These are phyloP conservation scores for Catharanthus roseus DNA, from an alignment of 257 asterid genomes.

Conservation along the genomic window DNA sequence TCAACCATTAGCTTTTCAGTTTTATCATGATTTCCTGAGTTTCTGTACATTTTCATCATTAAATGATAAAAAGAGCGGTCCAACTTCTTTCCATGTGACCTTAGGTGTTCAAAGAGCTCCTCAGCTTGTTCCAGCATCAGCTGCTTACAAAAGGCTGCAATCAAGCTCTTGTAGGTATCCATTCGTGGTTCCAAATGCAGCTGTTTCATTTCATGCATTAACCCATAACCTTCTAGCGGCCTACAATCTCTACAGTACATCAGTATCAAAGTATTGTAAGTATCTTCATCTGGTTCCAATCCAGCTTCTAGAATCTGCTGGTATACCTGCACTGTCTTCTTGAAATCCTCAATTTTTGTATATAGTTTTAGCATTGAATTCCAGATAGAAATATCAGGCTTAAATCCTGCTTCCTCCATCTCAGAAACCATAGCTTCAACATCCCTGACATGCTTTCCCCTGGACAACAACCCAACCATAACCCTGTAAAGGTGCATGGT, in stretches of 20 bases:
- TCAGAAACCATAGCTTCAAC: slow-evolving; percentile 83
- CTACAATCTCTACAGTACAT: slow-evolving; percentile 92
- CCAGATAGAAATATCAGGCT: slow-evolving; percentile 66
- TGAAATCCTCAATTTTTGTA: slow-evolving; percentile 69
- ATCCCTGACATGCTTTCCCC: slow-evolving; percentile 72
- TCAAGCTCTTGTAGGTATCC: slow-evolving; percentile 83
- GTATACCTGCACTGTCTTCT: slow-evolving; percentile 66
- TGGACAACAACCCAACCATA: slow-evolving; percentile 69
- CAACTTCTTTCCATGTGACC: slow-evolving; percentile 50
- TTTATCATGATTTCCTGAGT: slow-evolving; percentile 55
- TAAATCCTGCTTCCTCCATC: slow-evolving; percentile 80
- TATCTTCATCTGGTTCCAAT: slow-evolving; percentile 70
- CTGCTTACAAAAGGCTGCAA: slow-evolving; percentile 76
- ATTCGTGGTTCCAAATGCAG: slow-evolving; percentile 48
- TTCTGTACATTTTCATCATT: slow-evolving; percentile 96
- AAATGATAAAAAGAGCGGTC: slow-evolving; percentile 86
- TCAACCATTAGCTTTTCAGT: slow-evolving; percentile 66
- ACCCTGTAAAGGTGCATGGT: slow-evolving; percentile 94
- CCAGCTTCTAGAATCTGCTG: slow-evolving; percentile 67
- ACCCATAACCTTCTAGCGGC: slow-evolving; percentile 64
- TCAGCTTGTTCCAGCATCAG: slow-evolving; percentile 82
- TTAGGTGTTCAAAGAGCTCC: slow-evolving; percentile 61
- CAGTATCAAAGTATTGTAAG: slow-evolving; percentile 66
- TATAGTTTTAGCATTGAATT: slow-evolving; percentile 69
- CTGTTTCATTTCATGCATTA: slow-evolving; percentile 66